phyloP scores from a whole-genome alignment of 192 early-diverging fungal genomes.

The Gigaspora rosea region DNA sequence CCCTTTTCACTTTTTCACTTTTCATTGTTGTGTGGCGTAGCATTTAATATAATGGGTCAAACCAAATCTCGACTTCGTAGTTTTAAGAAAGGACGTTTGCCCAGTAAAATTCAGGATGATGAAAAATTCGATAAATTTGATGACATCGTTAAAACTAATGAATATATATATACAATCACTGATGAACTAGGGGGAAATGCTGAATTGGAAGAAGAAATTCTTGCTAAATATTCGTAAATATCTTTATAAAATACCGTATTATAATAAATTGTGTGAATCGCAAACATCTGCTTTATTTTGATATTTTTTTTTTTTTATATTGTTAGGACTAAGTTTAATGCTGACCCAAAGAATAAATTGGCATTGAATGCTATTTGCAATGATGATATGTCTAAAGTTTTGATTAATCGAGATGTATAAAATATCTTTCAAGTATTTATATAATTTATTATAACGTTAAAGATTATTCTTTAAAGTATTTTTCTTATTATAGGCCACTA shows the following conservation, averaged over 20 bases:
- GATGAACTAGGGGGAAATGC: not conserved
- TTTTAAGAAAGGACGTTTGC: not conserved
- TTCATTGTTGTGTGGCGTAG: no score
- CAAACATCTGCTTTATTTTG: not conserved
- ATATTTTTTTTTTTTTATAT: not conserved
- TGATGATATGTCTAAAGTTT: conserved; percentile 56
- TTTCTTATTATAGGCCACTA: conserved; percentile 41
- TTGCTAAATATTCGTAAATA: conserved; percentile 29
- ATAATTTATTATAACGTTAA: not conserved
- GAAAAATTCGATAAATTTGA: not conserved
- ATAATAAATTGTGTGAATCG: not conserved
- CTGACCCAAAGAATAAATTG: conserved; percentile 68
- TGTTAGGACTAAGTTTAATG: conserved; percentile 48
- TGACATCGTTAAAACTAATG: not conserved
- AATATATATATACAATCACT: not conserved
- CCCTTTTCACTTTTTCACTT: no score
- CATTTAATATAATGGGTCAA: not conserved
- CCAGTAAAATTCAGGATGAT: not conserved
- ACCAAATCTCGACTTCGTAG: not conserved
- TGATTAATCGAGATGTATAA: conserved; percentile 55
- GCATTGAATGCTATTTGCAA: conserved; percentile 66
- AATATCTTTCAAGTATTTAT: not conserved
- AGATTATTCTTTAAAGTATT: conserved; percentile 37
- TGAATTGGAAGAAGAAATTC: conserved; percentile 28
- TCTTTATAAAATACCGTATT: no score